Conservation (phyloP, 164 flowering plant species). For the Umbilicus rupestris region DNA sequence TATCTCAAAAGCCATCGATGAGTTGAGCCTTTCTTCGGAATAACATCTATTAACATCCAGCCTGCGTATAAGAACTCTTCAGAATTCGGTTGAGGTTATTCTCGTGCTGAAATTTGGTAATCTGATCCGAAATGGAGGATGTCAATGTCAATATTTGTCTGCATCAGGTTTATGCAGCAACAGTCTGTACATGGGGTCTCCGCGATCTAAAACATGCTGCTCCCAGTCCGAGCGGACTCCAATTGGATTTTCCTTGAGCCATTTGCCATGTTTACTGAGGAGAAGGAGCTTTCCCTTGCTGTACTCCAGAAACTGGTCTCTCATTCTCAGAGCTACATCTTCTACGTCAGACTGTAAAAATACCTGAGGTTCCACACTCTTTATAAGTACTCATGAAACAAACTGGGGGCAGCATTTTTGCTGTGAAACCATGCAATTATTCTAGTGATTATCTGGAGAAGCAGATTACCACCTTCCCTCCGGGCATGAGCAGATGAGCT, state of each 20-base stretch:
- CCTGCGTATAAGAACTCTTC: not conserved
- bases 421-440: not conserved
- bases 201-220: slow-evolving; percentile 66
- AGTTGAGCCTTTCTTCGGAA: slow-evolving; percentile 23
- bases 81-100: too few relatives aligned
- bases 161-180: slow-evolving; percentile 38
- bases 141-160: too few relatives aligned
- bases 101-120: too few relatives aligned
- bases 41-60: slow-evolving; percentile 7
- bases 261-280: slow-evolving; percentile 20
- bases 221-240: slow-evolving; percentile 86
- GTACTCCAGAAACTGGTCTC: slow-evolving; percentile 43
- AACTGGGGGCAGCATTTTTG: not conserved
- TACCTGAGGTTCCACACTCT: slow-evolving; percentile 30
- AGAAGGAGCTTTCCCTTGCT: slow-evolving; percentile 48
- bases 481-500: slow-evolving; percentile 42
- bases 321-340: slow-evolving; percentile 70
- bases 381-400: not conserved
- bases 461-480: slow-evolving; percentile 55
- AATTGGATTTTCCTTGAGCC: slow-evolving; percentile 80
- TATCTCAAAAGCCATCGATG: slow-evolving; percentile 23
- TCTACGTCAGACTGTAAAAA: slow-evolving; percentile 82
- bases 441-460: not conserved
- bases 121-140: too few relatives aligned
- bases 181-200: slow-evolving; percentile 68